A percentile compares a stretch with the other conserved stretches of the same genome.
Conservation (phyloP, 768 basidiomycete species). For the Pleurotus platypus region DNA sequence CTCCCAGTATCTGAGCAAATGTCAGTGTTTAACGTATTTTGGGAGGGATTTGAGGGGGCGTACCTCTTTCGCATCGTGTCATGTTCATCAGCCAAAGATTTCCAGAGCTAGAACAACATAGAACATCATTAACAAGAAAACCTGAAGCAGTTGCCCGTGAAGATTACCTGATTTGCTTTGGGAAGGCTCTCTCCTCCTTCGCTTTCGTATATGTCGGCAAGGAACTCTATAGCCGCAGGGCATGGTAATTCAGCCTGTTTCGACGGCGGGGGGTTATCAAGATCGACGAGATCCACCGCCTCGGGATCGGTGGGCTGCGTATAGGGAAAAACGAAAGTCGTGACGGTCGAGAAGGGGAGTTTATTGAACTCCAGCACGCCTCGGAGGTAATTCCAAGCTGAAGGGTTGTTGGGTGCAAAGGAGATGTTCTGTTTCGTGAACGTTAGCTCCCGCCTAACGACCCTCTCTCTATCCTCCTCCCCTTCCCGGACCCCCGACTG, state of each 20-base stretch:
- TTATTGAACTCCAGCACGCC: slow-evolving; percentile 68
- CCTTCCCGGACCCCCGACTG: slow-evolving; percentile 58
- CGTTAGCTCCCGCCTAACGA: slow-evolving; percentile 71
- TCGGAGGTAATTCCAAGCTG: slow-evolving; percentile 96
- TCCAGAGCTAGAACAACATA: slow-evolving; percentile 54
- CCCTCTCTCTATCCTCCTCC: slow-evolving; percentile 57
- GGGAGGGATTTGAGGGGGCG: slow-evolving; percentile 6
- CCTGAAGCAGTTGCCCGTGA: not conserved
- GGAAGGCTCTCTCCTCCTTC: slow-evolving; percentile 42
- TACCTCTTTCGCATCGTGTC: slow-evolving; percentile 80
- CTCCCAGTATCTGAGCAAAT: slow-evolving; percentile 66
- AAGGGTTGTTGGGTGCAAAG: slow-evolving; percentile 87
- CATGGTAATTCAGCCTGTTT: slow-evolving; percentile 71
- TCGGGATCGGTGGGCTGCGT: slow-evolving; percentile 31
- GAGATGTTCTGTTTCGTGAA: slow-evolving; percentile 81
- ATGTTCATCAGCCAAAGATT: slow-evolving; percentile 59
- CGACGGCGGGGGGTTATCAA: slow-evolving; percentile 72
- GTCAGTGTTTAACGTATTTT: not conserved
- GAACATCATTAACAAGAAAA: no score
- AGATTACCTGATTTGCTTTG: slow-evolving; percentile 47
- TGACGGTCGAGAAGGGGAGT: slow-evolving; percentile 52
- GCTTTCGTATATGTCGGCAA: slow-evolving; percentile 72
- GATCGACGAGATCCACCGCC: slow-evolving; percentile 50
- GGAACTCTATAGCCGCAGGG: slow-evolving; percentile 76
- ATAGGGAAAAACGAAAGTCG: slow-evolving; percentile 66